phyloP scores from a whole-genome alignment of 768 basidiomycete genomes.

The Suillus subluteus region DNA sequence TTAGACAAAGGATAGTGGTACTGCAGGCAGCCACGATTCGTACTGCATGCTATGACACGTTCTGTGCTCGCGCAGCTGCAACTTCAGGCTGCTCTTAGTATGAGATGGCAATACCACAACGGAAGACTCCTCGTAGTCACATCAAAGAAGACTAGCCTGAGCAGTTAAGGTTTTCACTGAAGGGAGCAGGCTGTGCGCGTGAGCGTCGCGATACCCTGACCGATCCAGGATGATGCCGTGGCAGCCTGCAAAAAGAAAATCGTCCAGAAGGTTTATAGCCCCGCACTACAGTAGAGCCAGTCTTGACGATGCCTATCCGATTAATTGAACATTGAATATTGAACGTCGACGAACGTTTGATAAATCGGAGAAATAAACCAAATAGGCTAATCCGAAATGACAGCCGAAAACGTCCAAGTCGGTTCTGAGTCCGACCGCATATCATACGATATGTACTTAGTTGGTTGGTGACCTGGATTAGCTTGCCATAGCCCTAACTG shows the following conservation, averaged over 20 bases:
- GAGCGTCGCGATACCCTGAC: neutral
- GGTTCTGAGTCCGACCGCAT: neutral
- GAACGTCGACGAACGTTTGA: slow-evolving; percentile 3
- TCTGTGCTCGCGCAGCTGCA: neutral
- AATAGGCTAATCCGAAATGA: neutral
- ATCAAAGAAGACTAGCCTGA: neutral
- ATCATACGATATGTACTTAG: slow-evolving; percentile 7
- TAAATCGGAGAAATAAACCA: neutral
- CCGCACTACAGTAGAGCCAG: neutral
- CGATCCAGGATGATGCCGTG: neutral
- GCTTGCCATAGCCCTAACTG: neutral
- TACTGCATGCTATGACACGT: neutral
- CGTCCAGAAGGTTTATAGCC: neutral
- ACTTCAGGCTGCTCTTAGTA: neutral
- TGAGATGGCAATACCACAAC: neutral
- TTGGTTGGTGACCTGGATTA: neutral
- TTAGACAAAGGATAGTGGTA: neutral
- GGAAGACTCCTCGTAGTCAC: neutral
- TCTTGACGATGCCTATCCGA: neutral
- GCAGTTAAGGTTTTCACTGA: neutral
- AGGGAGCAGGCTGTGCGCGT: neutral
- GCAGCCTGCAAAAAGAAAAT: neutral
- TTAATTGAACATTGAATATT: no score
- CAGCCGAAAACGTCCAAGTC: slow-evolving; percentile 7
- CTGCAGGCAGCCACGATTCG: neutral